Percentiles rank a stretch among this genome's conserved stretches.
Conservation (phyloP, 768 basidiomycete genomes). For the Butyriboletus loyo region DNA sequence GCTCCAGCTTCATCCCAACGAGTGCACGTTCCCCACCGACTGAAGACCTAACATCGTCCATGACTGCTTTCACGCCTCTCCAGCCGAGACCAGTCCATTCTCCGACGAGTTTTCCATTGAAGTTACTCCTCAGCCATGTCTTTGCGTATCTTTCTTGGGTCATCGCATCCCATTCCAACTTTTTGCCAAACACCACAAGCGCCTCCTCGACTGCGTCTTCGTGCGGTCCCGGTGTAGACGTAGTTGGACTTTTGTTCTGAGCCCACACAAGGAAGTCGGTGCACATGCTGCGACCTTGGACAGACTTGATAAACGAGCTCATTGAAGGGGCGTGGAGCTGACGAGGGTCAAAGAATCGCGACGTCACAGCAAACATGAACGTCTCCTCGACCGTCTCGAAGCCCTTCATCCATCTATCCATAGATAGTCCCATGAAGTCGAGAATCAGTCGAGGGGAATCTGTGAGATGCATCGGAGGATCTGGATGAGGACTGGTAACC, state of each 20-base stretch:
- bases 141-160: conserved; percentile 26
- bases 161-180: conserved; percentile 43
- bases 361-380: conserved; percentile 57
- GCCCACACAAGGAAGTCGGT: conserved; percentile 54
- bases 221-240: conserved; percentile 11
- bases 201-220: conserved; percentile 41
- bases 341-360: conserved; percentile 49
- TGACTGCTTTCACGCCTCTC: conserved; percentile 47
- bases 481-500: conserved; percentile 28
- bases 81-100: conserved; percentile 53
- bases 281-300: conserved; percentile 54
- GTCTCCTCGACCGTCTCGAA: conserved; percentile 52
- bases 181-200: conserved; percentile 50
- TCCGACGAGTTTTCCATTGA: conserved; percentile 49
- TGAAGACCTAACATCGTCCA: conserved; percentile 46
- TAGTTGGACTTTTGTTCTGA: conserved; percentile 19
- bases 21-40: conserved; percentile 48
- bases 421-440: conserved; percentile 55
- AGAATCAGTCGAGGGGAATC: conserved; percentile 48
- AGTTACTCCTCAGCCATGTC: conserved; percentile 40
- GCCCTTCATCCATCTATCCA: conserved; percentile 48
- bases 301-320: conserved; percentile 41
- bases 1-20: conserved; percentile 38
- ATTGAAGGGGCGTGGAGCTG: conserved; percentile 33
- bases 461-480: conserved; percentile 47